Evolutionary conservation across 805 yeast species (phyloP).

Genomic region (Nakazawaea ernobii): DNA sequence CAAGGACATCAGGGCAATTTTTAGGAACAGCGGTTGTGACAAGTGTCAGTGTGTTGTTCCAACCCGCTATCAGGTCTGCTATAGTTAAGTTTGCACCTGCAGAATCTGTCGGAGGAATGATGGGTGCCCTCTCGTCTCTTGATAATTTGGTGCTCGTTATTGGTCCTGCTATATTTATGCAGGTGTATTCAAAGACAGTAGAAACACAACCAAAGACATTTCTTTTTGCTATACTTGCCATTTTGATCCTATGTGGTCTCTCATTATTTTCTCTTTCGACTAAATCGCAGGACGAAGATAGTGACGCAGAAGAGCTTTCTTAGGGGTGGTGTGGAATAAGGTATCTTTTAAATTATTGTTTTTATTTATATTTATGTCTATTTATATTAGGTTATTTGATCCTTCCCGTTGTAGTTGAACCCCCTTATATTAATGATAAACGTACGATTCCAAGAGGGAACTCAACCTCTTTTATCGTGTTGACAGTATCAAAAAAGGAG

Average conservation of each 20-base stretch:
- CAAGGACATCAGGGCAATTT: constrained; percentile 21
- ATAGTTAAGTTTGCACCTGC: constrained; percentile 50
- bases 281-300: neutral
- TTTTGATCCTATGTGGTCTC: neutral
- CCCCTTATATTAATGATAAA: too few species aligned
- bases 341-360: too few species aligned
- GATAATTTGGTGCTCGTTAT: constrained; percentile 38
- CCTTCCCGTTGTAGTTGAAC: too few species aligned
- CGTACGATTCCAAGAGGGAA: too few species aligned
- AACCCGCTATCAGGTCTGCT: constrained; percentile 47
- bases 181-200: constrained; percentile 34
- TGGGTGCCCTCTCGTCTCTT: constrained; percentile 53
- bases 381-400: too few species aligned
- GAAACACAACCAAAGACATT: constrained; percentile 25
- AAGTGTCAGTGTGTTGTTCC: constrained; percentile 36
- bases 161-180: constrained; percentile 37
- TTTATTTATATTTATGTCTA: too few species aligned
- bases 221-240: constrained; percentile 21
- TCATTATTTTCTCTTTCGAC: neutral
- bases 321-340: too few species aligned
- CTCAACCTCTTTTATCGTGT: neutral
- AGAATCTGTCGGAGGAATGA: constrained; percentile 51
- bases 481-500: neutral
- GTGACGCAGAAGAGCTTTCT: neutral
- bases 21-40: constrained; percentile 28